Evolutionary conservation across 495 filamentous ascomycete species (phyloP), one percentile per base, ranked within the genome.

Genomic region (Aspergillus incahuasiensis): DNA sequence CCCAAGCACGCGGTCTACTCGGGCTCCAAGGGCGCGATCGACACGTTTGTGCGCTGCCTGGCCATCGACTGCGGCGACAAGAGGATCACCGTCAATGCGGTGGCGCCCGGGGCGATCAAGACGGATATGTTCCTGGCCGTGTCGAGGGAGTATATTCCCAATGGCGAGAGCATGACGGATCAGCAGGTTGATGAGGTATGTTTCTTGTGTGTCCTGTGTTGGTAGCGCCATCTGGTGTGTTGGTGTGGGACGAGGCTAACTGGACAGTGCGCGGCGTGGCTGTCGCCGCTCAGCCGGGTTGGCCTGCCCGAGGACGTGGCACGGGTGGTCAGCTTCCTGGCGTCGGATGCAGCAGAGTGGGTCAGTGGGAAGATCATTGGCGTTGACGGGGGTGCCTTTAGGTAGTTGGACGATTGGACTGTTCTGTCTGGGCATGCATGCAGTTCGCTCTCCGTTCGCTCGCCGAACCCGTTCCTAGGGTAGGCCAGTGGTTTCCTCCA

Each of bases 101-200:
- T 91, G 38, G 87, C 88, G 0, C 88, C 88, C 0, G 88, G 86
- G 15, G 88, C 87, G 8, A 82, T 90, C 67, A 90, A 90, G 81
- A 85, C 78, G 32, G 88, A 92, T 62, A 92, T 91, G 88, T 89
- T 81, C 68, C 70, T 80, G 28, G 75, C 82, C 58, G 84, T 85
- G 62, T 77, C 82, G 6, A 84, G 82, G 81, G 79, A 85, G 53
- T 88, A 89, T 60, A 76, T 79, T 25, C 81, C 82, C 75, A 30
- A 55, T 21, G 30, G 43, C 7, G 21, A 48, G 21, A 48, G 15
- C 11, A 21, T 28, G 9, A 21, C 38, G 5, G 21, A 43, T 21
- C 39, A 53, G 50, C 21, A 53, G 40, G 25, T 53, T 1, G 50
- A 53, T 7, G 25, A 32, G 39, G 40, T 53, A 52, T 6, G 19